Percentiles rank a stretch among this genome's conserved stretches.
Conservation (phyloP, 345 rosid genomes). For the Eucalyptus leucophloia region DNA sequence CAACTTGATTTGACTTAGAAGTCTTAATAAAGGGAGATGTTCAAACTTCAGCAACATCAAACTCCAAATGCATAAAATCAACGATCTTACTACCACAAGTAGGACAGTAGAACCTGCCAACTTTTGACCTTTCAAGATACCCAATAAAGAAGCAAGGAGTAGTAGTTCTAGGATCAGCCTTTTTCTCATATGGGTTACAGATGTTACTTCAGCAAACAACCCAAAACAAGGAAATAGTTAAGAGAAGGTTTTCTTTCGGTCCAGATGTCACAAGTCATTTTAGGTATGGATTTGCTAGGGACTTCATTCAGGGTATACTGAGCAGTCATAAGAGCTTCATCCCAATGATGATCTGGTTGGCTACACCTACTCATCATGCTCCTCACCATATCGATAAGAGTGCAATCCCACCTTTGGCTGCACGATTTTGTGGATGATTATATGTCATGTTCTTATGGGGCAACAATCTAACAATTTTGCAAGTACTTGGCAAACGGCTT, state of each 20-base stretch:
- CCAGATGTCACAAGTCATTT: not conserved
- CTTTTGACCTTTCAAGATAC: not conserved
- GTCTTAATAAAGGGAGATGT: not conserved
- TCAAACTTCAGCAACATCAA: not conserved
- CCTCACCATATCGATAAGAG: not conserved
- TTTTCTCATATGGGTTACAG: not conserved
- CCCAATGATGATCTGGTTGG: not conserved
- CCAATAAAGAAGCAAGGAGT: not conserved
- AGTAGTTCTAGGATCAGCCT: not conserved
- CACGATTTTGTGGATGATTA: not conserved
- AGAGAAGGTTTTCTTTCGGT: not conserved
- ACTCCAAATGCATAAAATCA: not conserved
- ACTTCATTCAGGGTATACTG: not conserved
- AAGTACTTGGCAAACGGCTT: not conserved
- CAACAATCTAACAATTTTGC: not conserved
- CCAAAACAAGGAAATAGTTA: not conserved
- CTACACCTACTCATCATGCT: not conserved
- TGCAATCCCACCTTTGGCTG: not conserved
- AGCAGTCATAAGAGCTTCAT: not conserved
- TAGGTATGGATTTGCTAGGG: not conserved
- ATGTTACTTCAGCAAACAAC: not conserved
- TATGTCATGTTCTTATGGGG: not conserved
- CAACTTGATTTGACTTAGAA: not conserved
- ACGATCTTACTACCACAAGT: not conserved
- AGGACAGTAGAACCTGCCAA: not conserved